Percentiles rank a stretch among this genome's conserved stretches.
Evolutionary conservation across 2,329 filamentous ascomycete genomes (phyloP).

Genomic region (Didymella segeticola): DNA sequence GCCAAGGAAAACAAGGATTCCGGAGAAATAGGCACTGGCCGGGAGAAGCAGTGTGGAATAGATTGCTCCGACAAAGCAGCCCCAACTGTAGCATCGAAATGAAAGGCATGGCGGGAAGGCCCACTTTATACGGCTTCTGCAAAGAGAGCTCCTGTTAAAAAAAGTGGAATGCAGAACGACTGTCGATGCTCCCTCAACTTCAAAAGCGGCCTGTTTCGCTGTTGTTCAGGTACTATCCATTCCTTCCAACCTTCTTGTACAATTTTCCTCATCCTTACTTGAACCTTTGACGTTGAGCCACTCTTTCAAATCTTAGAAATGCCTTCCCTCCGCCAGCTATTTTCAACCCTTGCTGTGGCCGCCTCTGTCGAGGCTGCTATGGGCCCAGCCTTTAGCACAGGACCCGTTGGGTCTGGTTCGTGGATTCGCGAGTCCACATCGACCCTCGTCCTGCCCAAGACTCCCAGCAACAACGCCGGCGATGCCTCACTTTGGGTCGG

Average conservation of each 20-base stretch:
- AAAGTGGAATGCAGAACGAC: background rate
- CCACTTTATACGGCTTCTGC: constrained; percentile 1
- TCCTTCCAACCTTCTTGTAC: background rate
- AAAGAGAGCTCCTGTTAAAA: background rate
- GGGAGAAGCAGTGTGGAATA: no score
- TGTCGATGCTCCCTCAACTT: background rate
- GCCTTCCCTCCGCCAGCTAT: constrained; percentile 23
- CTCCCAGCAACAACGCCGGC: constrained; percentile 46
- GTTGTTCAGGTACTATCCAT: background rate
- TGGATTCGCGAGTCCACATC: constrained; percentile 56
- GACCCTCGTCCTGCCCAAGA: constrained; percentile 53
- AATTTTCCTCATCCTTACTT: background rate
- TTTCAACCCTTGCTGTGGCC: constrained; percentile 17
- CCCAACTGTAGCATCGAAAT: background rate
- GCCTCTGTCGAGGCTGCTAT: constrained; percentile 28
- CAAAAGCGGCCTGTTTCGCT: background rate
- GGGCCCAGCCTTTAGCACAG: constrained; percentile 45
- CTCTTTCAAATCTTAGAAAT: constrained; percentile 9
- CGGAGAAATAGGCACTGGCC: background rate
- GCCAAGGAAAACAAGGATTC: constrained; percentile 4
- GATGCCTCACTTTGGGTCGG: constrained; percentile 57
- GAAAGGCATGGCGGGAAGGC: constrained; percentile 2
- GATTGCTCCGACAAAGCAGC: background rate
- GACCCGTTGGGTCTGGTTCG: constrained; percentile 50
- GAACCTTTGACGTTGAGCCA: background rate